Percentiles rank a stretch among this genome's conserved stretches.
phyloP scores from a whole-genome alignment of 352 stramenopile genomes.

The Phytophthora sp. region DNA sequence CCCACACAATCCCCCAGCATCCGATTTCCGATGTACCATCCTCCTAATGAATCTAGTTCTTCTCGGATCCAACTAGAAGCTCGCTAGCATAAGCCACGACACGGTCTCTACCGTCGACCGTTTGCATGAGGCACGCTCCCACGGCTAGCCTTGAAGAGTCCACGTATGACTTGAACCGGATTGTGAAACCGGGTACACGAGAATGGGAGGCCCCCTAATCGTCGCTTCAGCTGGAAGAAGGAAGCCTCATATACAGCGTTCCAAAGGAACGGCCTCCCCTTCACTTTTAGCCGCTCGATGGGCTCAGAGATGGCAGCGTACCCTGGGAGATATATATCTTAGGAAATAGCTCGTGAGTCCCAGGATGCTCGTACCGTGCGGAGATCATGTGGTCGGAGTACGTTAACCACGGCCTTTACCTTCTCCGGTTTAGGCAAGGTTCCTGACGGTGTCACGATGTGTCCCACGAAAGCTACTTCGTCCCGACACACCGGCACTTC shows the following conservation, averaged over 20 bases:
- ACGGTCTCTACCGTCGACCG: background rate
- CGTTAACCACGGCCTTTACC: background rate
- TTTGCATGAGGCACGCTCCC: no score
- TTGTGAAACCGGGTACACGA: no score
- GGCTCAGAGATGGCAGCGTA: background rate
- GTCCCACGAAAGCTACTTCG: background rate
- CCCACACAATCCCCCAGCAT: conserved; percentile 3
- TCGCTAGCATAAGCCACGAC: background rate
- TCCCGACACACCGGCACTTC: background rate
- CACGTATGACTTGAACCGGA: no score
- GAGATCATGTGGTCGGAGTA: background rate
- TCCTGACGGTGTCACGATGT: background rate
- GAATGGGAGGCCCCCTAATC: no score
- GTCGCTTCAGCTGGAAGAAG: no score
- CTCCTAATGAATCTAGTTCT: background rate
- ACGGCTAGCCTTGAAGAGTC: no score
- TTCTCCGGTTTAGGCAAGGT: background rate
- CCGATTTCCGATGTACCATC: conserved; percentile 1
- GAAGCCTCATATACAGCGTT: no score
- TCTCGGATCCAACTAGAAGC: background rate
- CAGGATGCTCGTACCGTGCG: background rate
- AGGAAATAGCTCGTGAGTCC: background rate
- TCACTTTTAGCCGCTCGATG: background rate
- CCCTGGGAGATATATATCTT: background rate
- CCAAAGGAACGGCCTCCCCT: no score